Conservation (phyloP, 169 alveolate genomes). For the Eimeria maxima region DNA sequence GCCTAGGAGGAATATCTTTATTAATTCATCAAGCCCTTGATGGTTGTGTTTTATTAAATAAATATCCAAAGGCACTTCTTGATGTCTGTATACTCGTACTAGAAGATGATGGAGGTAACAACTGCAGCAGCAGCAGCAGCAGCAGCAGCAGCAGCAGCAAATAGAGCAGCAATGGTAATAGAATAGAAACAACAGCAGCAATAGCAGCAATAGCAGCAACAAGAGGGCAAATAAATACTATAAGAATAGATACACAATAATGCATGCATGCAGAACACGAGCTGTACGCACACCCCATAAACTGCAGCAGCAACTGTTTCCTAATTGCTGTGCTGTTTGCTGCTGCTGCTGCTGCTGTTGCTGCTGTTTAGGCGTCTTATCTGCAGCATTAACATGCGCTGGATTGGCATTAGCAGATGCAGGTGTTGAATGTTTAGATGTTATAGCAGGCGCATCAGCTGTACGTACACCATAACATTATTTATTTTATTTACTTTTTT, state of each 20-base stretch:
- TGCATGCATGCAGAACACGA: not conserved
- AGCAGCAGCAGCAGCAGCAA: not conserved
- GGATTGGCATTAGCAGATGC: conserved; percentile 80
- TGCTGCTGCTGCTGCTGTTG: conserved; percentile 49
- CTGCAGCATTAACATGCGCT: conserved; percentile 78
- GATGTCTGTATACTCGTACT: conserved; percentile 55
- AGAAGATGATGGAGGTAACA: conserved; percentile 84
- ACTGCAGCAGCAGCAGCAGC: conserved; percentile 19
- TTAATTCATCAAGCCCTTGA: conserved; percentile 77
- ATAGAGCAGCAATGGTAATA: too few relatives aligned
- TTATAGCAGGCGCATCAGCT: conserved; percentile 72
- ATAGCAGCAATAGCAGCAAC: too few relatives aligned
- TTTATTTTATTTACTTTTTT: too few relatives aligned
- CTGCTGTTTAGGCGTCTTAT: conserved; percentile 65
- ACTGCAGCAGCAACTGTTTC: not conserved
- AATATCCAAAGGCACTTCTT: conserved; percentile 64
- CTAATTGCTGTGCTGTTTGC: not conserved
- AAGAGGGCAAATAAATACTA: too few relatives aligned
- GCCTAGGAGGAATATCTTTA: not conserved
- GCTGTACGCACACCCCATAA: not conserved
- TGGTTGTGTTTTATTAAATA: conserved; percentile 21
- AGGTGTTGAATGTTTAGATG: conserved; percentile 61
- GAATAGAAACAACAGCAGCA: too few relatives aligned
- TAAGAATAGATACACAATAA: too few relatives aligned
- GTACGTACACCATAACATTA: not conserved